Conservation (phyloP, 805 yeast genomes). For the Jamesozyma hellenica region DNA sequence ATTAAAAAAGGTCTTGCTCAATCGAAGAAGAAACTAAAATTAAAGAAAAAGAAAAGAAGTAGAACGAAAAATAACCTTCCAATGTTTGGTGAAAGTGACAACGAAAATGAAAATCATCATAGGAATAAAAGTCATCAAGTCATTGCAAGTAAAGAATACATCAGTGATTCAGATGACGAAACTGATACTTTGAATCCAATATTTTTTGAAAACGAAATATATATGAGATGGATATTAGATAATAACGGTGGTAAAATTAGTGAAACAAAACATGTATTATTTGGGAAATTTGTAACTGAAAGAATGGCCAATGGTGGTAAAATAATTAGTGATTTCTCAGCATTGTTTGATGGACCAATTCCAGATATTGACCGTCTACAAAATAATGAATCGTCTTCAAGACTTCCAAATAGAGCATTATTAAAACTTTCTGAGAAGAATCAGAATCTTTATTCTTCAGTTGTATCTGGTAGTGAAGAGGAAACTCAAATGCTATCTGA, state of each 20-base stretch:
- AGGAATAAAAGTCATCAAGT: slow-evolving; percentile 5
- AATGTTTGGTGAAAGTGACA: slow-evolving; percentile 7
- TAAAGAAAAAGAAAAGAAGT: neutral
- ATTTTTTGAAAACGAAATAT: slow-evolving; percentile 30
- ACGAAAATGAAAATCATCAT: neutral
- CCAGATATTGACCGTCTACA: slow-evolving; percentile 9
- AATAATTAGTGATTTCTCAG: slow-evolving; percentile 13
- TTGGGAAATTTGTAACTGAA: slow-evolving; percentile 22
- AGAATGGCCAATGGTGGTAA: slow-evolving; percentile 21
- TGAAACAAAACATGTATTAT: slow-evolving; percentile 12
- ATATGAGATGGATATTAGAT: slow-evolving; percentile 25
- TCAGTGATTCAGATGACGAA: slow-evolving; percentile 28
- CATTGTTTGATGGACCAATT: slow-evolving; percentile 23
- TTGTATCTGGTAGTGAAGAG: neutral
- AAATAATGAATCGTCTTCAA: neutral
- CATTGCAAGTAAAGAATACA: slow-evolving; percentile 24
- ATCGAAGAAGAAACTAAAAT: slow-evolving; percentile 11
- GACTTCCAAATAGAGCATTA: slow-evolving; percentile 15
- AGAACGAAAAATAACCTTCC: slow-evolving; percentile 10
- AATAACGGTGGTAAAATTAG: slow-evolving; percentile 21
- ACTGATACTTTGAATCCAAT: slow-evolving; percentile 15
- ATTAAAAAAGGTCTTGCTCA: slow-evolving; percentile 19
- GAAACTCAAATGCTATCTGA: neutral
- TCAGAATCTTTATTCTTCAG: neutral
- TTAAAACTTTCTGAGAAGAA: slow-evolving; percentile 3